These are phyloP conservation scores for Fagus crenata DNA, from an alignment of 306 rosid genomes.

Conservation along the genomic window DNA sequence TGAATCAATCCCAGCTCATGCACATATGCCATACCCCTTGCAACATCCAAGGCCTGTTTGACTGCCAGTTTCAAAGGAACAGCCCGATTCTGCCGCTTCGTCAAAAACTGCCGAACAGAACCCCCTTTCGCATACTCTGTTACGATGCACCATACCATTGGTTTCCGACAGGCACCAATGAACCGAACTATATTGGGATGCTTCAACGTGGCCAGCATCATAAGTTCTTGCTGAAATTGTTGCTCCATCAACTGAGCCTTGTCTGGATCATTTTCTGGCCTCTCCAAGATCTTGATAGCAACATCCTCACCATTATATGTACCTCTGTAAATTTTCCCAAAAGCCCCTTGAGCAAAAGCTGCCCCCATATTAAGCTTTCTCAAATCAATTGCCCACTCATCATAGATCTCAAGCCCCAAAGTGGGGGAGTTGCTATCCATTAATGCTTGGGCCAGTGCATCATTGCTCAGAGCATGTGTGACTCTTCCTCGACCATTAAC, in stretches of 20 bases:
- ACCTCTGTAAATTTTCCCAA: conserved; percentile 94
- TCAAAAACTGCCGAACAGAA: conserved; percentile 85
- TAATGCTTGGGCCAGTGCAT: conserved; percentile 92
- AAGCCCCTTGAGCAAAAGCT: conserved; percentile 98
- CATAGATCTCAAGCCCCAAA: conserved; percentile 79
- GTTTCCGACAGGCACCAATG: conserved; percentile 91
- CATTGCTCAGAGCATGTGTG: conserved; percentile 87
- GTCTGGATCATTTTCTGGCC: conserved; percentile 89
- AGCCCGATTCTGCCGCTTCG: conserved; percentile 74
- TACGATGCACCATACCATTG: conserved; percentile 98
- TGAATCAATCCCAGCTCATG: conserved; percentile 89
- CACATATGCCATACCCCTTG: conserved; percentile 92
- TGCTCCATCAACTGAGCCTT: conserved; percentile 96
- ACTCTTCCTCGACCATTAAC: conserved; percentile 83
- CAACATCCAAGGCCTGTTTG: conserved; percentile 97
- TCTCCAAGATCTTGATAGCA: conserved; percentile 93
- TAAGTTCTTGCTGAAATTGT: conserved; percentile 95
- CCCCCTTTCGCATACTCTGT: conserved; percentile 99
- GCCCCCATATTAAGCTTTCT: conserved; percentile 92
- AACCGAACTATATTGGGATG: conserved; percentile 93
- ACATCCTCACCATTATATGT: conserved; percentile 93
- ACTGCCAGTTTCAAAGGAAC: conserved; percentile 94
- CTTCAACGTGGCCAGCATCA: conserved; percentile 92
- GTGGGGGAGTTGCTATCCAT: conserved; percentile 76
- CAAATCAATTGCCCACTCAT: conserved; percentile 88